phyloP scores from a whole-genome alignment of 179 eudicot species.

The Actinidia arguta region DNA sequence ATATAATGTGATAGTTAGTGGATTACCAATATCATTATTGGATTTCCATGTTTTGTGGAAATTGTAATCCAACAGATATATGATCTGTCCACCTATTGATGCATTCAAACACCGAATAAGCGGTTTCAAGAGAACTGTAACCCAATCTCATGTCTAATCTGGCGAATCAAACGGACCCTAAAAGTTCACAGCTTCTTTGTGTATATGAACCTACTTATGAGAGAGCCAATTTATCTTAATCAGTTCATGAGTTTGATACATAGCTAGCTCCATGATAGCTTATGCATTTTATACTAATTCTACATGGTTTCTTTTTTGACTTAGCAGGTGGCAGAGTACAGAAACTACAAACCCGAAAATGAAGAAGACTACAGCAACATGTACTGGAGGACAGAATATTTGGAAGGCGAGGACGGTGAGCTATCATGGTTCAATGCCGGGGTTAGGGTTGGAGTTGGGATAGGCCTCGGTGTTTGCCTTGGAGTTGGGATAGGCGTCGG shows the following conservation, averaged over 20 bases:
- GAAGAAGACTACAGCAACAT: constrained; percentile 53
- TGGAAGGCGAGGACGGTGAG: constrained; percentile 94
- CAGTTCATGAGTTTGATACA: too few species aligned
- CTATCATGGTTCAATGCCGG: constrained; percentile 91
- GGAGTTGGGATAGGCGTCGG: constrained; percentile 96
- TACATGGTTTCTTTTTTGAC: not conserved
- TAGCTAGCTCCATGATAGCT: not conserved
- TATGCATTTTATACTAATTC: not conserved
- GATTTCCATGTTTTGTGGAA: too few species aligned
- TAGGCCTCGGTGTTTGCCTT: constrained; percentile 92
- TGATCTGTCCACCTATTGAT: too few species aligned
- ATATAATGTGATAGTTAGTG: too few species aligned
- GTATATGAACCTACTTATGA: too few species aligned
- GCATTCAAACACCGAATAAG: too few species aligned
- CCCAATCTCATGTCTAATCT: too few species aligned
- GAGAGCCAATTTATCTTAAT: not conserved
- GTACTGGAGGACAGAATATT: constrained; percentile 61
- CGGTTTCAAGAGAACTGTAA: too few species aligned
- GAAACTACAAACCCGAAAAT: constrained; percentile 53
- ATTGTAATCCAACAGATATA: too few species aligned
- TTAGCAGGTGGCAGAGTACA: constrained; percentile 59
- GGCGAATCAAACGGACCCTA: too few species aligned
- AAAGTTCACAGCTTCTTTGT: too few species aligned
- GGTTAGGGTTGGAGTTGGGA: constrained; percentile 95
- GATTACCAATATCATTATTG: too few species aligned